Percentiles rank a stretch among this genome's conserved stretches.
Conservation (phyloP, 305 asterid genomes). For the Striga hermonthica region DNA sequence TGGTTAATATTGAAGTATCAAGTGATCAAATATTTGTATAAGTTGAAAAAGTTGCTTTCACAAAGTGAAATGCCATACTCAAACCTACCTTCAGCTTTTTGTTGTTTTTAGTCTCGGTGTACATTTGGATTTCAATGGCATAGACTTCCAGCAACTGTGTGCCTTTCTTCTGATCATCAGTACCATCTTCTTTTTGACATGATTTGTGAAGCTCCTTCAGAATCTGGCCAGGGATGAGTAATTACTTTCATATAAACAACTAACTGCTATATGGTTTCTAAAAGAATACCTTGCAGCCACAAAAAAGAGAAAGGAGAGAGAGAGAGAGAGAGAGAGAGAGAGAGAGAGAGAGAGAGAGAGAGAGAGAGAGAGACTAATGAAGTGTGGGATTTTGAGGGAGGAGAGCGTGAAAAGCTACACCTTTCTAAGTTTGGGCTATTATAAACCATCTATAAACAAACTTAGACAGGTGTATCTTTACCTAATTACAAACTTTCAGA, state of each 20-base stretch:
- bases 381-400: slow-evolving; percentile 12
- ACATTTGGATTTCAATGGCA: slow-evolving; percentile 97
- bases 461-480: no score
- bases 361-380: no score
- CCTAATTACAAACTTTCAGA: no score
- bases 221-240: slow-evolving; percentile 48
- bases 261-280: slow-evolving; percentile 17
- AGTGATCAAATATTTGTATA: neutral
- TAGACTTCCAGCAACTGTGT: slow-evolving; percentile 91
- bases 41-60: neutral
- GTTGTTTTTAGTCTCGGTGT: slow-evolving; percentile 94
- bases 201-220: slow-evolving; percentile 93
- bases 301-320: slow-evolving; percentile 16
- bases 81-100: slow-evolving; percentile 78
- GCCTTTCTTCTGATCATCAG: slow-evolving; percentile 97
- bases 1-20: slow-evolving; percentile 16
- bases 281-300: no score
- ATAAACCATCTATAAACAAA: no score
- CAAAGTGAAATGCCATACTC: slow-evolving; percentile 19
- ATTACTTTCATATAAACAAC: slow-evolving; percentile 29
- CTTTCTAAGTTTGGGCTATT: no score
- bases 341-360: neutral
- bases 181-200: slow-evolving; percentile 94
- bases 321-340: slow-evolving; percentile 17
- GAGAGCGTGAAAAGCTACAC: neutral